Evolutionary conservation across 2,329 filamentous ascomycete species (phyloP).

Genomic region (Ceratocystis ficicola): DNA sequence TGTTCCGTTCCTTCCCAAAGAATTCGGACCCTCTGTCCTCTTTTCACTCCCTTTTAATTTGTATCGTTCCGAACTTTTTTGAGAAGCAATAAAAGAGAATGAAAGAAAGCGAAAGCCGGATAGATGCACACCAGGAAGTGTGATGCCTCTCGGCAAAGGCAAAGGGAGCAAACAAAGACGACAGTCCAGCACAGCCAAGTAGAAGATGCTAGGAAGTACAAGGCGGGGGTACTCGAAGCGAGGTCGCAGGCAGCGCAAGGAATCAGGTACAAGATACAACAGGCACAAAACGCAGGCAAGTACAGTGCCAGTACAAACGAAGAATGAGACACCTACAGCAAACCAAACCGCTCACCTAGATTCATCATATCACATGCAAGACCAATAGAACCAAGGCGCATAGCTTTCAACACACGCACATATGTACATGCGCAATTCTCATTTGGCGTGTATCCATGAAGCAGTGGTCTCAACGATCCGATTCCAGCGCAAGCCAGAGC

Average conservation of each 20-base stretch:
- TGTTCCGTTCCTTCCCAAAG: not conserved
- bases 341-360: not conserved
- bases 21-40: not conserved
- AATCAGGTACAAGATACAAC: conserved; percentile 1
- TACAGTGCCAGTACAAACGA: not conserved
- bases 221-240: not conserved
- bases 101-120: not conserved
- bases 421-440: not conserved
- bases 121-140: not conserved
- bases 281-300: not conserved
- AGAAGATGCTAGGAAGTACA: not conserved
- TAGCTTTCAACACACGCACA: too few relatives aligned
- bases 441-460: too few relatives aligned
- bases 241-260: not conserved
- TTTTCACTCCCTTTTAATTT: not conserved
- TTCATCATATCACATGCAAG: too few relatives aligned
- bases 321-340: not conserved
- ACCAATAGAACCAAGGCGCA: too few relatives aligned
- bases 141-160: not conserved
- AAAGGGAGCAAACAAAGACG: not conserved
- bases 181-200: not conserved
- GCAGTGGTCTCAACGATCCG: too few relatives aligned
- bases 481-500: too few relatives aligned
- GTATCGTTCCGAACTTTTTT: not conserved
- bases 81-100: not conserved